Percentiles rank a stretch among this genome's conserved stretches.
These are phyloP conservation scores for Abelmoschus esculentus DNA, from an alignment of 345 rosid species.

Conservation along the genomic window DNA sequence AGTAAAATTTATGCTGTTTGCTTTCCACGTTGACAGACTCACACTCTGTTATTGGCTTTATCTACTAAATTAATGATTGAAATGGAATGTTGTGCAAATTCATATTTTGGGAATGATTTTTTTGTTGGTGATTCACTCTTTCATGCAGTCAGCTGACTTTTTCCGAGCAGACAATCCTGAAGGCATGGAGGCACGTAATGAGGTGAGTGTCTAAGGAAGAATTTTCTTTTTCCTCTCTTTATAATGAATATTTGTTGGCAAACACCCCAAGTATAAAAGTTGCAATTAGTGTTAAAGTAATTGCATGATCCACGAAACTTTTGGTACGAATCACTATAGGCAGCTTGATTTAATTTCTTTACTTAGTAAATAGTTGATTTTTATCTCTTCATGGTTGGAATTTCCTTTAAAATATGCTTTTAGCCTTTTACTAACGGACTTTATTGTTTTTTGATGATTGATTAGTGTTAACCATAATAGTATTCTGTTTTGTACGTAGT, in stretches of 20 bases:
- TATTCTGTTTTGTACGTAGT: conserved; percentile 62
- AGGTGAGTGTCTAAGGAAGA: conserved; percentile 42
- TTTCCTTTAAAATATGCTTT: not conserved
- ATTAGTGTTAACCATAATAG: conserved; percentile 36
- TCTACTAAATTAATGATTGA: not conserved
- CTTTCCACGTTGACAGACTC: not conserved
- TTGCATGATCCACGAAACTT: not conserved
- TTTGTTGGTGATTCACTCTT: conserved; percentile 17
- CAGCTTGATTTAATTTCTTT: not conserved
- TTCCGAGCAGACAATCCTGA: conserved; percentile 96
- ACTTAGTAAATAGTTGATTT: not conserved
- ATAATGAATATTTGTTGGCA: not conserved
- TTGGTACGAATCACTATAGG: not conserved
- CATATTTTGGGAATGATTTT: conserved; percentile 2
- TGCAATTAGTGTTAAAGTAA: not conserved
- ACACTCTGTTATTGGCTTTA: not conserved
- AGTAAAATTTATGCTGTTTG: not conserved
- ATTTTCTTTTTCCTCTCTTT: conserved; percentile 7
- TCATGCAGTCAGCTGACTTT: conserved; percentile 88
- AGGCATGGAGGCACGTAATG: conserved; percentile 97
- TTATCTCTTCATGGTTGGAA: not conserved
- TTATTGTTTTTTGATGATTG: conserved; percentile 16
- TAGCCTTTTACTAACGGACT: not conserved
- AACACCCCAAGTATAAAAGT: not conserved
- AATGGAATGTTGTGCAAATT: not conserved